phyloP scores from a whole-genome alignment of 805 yeast genomes.

The Nakazawaea populi region DNA sequence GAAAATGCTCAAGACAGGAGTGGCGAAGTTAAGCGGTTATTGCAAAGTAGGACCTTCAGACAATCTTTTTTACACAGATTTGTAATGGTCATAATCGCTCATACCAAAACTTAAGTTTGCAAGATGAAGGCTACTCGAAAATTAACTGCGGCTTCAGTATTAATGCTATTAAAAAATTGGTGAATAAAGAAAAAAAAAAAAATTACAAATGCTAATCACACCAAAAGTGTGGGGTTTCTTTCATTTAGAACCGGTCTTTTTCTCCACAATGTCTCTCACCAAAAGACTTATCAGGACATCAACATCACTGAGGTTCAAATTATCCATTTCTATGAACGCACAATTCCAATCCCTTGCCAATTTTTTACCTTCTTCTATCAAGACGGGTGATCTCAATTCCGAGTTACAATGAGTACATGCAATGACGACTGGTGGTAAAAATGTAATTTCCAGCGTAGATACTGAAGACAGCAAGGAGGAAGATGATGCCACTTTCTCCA shows the following conservation, averaged over 20 bases:
- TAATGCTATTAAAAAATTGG: no score
- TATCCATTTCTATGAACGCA: conserved; percentile 61
- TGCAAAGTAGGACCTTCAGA: no score
- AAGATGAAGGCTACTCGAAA: no score
- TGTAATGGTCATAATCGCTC: no score
- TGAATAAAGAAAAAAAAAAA: no score
- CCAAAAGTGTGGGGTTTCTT: background rate
- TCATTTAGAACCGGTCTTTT: background rate
- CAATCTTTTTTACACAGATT: no score
- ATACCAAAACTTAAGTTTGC: no score
- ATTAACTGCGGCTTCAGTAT: no score
- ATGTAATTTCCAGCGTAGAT: background rate
- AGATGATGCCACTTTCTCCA: background rate
- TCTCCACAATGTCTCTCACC: conserved; percentile 54
- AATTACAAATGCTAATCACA: no score
- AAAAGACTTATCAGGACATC: conserved; percentile 54
- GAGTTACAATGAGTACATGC: conserved; percentile 60
- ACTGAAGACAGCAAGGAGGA: background rate
- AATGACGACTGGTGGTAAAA: conserved; percentile 57
- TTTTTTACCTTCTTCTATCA: conserved; percentile 51
- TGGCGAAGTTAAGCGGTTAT: no score
- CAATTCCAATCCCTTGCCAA: conserved; percentile 59
- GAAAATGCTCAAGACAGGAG: no score
- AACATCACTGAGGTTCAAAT: conserved; percentile 39
- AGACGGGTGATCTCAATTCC: conserved; percentile 51